A percentile compares a stretch with the other conserved stretches of the same genome.
Evolutionary conservation across 1,139 yeast species (phyloP).

Genomic region (Hansenula sp.): DNA sequence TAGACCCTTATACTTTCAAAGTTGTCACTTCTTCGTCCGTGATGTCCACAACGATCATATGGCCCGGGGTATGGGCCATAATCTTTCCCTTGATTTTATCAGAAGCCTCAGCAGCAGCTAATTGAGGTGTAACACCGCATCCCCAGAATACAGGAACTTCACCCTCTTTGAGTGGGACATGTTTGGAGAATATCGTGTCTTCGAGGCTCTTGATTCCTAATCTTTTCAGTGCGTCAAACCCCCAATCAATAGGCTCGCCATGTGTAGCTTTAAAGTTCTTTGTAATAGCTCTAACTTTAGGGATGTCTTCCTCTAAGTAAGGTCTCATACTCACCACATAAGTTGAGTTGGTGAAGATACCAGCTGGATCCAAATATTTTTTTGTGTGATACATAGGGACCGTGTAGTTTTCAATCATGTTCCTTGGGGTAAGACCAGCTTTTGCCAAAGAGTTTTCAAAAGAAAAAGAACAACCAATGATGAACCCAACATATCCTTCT

Average conservation of each 20-base stretch:
- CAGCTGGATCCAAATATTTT: constrained; percentile 27
- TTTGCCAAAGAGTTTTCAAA: constrained; percentile 29
- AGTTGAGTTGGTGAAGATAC: constrained; percentile 28
- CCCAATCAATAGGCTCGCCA: constrained; percentile 37
- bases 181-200: constrained; percentile 29
- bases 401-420: constrained; percentile 12
- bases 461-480: constrained; percentile 35
- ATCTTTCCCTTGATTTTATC: constrained; percentile 24
- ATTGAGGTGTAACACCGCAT: constrained; percentile 37
- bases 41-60: constrained; percentile 30
- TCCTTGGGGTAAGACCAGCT: constrained; percentile 27
- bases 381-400: constrained; percentile 29
- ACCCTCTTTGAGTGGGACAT: constrained; percentile 22
- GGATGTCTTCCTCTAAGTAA: constrained; percentile 25
- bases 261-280: constrained; percentile 27
- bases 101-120: constrained; percentile 27
- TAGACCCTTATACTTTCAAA: background rate
- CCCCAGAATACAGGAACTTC: constrained; percentile 39
- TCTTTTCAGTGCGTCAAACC: constrained; percentile 29
- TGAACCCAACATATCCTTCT: constrained; percentile 29
- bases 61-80: constrained; percentile 32
- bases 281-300: constrained; percentile 26
- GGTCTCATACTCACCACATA: constrained; percentile 39
- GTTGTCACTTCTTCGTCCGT: constrained; percentile 21
- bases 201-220: constrained; percentile 27